Percentiles rank a stretch among this genome's conserved stretches.
Evolutionary conservation across 23 red algal species (phyloP).

Genomic region (Chondrus crispus): DNA sequence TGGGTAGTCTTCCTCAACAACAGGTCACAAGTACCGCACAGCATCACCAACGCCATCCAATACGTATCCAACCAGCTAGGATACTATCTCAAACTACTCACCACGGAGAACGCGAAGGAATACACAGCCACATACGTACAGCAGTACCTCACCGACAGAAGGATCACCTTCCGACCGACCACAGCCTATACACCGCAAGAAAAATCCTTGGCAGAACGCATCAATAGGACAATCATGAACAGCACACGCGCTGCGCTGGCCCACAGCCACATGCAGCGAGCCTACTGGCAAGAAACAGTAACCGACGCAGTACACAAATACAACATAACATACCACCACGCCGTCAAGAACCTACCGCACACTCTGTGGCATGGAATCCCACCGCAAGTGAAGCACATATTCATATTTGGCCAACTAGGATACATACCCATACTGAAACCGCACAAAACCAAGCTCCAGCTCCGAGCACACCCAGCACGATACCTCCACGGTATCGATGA

Average conservation of each 20-base stretch:
- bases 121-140: neutral
- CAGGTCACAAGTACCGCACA: too few species aligned
- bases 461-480: neutral
- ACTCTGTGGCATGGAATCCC: neutral
- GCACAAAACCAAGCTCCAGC: neutral
- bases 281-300: neutral
- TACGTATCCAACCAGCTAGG: too few species aligned
- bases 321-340: neutral
- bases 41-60: too few species aligned
- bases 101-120: conserved; percentile 33
- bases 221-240: neutral
- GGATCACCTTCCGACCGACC: too few species aligned
- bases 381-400: neutral
- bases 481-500: neutral
- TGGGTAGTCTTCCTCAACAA: too few species aligned
- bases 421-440: too few species aligned
- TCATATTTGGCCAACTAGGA: neutral
- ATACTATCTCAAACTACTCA: too few species aligned
- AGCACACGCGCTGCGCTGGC: neutral
- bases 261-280: neutral
- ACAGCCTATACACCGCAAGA: neutral
- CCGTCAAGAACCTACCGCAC: neutral
- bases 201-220: neutral
- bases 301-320: neutral
- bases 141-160: too few species aligned